A percentile compares a stretch with the other conserved stretches of the same genome.
phyloP scores from a whole-genome alignment of 108 stramenopile species.

The Schizochytrium sp. region DNA sequence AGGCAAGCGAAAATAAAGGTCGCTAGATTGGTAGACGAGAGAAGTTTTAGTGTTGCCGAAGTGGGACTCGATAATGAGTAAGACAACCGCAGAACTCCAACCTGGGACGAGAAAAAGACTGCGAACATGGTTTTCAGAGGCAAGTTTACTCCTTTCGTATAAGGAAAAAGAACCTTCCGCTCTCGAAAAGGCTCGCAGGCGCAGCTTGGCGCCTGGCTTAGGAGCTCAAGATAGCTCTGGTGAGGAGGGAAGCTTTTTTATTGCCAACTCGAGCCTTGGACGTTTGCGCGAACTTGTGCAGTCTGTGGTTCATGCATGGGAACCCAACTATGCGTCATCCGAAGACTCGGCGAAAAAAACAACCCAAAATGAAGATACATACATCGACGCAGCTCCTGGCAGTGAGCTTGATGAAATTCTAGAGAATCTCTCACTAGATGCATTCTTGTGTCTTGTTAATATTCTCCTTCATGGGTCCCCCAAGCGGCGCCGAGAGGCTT shows the following conservation, averaged over 20 bases:
- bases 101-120: neutral
- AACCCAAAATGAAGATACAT: neutral
- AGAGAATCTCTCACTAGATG: neutral
- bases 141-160: neutral
- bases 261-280: no score
- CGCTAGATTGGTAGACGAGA: no score
- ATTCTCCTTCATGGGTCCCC: neutral
- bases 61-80: no score
- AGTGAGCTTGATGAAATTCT: neutral
- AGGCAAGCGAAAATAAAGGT: no score
- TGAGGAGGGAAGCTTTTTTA: no score
- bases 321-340: neutral
- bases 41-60: no score
- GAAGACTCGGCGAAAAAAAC: neutral
- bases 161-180: neutral
- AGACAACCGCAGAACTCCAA: no score
- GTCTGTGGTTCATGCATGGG: neutral
- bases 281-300: no score
- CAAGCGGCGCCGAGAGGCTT: neutral
- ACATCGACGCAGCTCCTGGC: neutral
- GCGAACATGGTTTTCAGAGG: neutral
- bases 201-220: neutral
- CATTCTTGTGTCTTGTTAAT: neutral
- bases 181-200: neutral
- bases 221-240: no score